Evolutionary conservation across 2,329 filamentous ascomycete species (phyloP), one percentile per base, ranked within the genome.

Genomic region (Aspergillus transmontanensis): DNA sequence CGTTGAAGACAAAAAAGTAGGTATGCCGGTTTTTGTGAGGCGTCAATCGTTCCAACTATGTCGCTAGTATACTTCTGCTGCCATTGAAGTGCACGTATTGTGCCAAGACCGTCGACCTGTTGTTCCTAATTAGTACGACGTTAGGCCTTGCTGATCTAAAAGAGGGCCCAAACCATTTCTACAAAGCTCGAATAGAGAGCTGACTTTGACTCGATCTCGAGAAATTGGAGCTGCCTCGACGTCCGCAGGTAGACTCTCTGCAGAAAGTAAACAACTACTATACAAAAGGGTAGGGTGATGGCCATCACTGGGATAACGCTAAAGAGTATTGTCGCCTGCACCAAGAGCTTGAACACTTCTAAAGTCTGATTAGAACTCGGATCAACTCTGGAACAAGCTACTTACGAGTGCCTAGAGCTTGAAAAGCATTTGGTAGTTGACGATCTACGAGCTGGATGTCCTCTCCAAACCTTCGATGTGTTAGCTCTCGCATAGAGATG

Each of bases 21-120:
- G 26, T 70, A 73, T 11, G 60, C 68, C 1, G 71, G 70, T 19
- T 57, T 62, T 39, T 73, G 71, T 0, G 68, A 69, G 1, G 26
- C 26, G 11, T 69, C 61, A 4, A 73, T 48, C 1, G 46, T 21
- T 4, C 36, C 46, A 1, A 58, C 36, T 14, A 61, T 53, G 14
- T 23, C 54, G 12, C 28, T 19, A 3, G n/a, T n/a, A 21, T 28
- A 65, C 56, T 5, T 26, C 45, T 6, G 46, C 1, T 11, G 26
- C 59, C 68, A 69, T 5, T 51, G 60, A 19, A 69, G 65, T 9
- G 66, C 63, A 6, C 68, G 65, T 3, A 69, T 61, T 3, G 66
- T 69, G 10, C 53, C 19, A 3, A 70, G 61, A 12, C 67, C 68
- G 3, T 54, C 19, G 11, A 54, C 28, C 50, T 53, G 30, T 19